Base-by-base conservation (phyloP, 192 early-diverging fungal species). In the Diversispora epigaea region DNA sequence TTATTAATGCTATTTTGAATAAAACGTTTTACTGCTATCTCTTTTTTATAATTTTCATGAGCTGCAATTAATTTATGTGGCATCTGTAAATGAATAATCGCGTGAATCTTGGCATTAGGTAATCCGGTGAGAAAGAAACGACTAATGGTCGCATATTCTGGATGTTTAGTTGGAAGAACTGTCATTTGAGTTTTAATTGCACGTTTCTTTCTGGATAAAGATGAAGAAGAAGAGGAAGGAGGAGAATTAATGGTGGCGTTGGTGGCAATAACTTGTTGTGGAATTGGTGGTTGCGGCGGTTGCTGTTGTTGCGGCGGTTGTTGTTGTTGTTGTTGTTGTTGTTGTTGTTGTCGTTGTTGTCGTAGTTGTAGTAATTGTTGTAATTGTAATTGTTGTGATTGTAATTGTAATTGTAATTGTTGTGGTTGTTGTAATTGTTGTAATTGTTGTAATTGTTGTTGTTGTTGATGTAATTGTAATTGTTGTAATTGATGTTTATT, bases 81-180 rank as follows among this genome's bases (percentile, higher is more conserved):
- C 57, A 60, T 60, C 25, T 32, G 57, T 60, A 60, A 60, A 10
- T 21, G 14, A 60, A 60, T 60, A 32, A 60, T 60, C 9, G 57
- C 10, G 12, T 60, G 57, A 32, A 60, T 60, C 21, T 17, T 14
- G 25, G 57, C n/a, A 11, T 60, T 19, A n/a, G 57, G 57, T 60
- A 60, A 60, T 11, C 57, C 57, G 11, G 9, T 60, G 25, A 25
- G 21, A 10, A 60, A 60, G 25, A 14, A 60, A n/a, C 8, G 10
- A 11, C 17, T 19, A 32, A 60, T 60, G 21, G 21, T 19, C 4
- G 0, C 3, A 60, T n/a, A 60, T 60, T 60, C 57, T 12, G 0
- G 9, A 60, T 60, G 10, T n/a, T 22, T 1, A 12, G 12, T 4
- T 4, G 3, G 3, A 60, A 60, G 57, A 12, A 60, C 57, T 12